Percentiles rank a stretch among this genome's conserved stretches.
Evolutionary conservation across 164 flowering plant genomes (phyloP).

Genomic region (Berberis vulgaris): DNA sequence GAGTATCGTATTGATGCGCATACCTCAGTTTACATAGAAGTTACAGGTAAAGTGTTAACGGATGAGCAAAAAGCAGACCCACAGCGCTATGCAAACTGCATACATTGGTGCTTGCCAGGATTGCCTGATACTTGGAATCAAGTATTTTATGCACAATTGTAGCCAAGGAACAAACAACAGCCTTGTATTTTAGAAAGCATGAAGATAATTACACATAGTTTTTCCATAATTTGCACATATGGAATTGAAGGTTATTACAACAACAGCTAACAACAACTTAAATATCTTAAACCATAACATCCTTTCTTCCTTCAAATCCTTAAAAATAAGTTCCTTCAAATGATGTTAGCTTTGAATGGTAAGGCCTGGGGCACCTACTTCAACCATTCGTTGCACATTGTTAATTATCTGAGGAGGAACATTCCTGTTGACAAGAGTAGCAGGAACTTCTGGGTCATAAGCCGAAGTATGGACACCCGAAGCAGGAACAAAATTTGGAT

Average conservation of each 20-base stretch:
- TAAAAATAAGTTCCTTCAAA: not conserved
- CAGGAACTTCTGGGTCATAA: constrained; percentile 28
- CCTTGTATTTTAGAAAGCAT: not conserved
- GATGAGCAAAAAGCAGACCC: constrained; percentile 73
- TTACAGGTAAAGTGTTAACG: constrained; percentile 58
- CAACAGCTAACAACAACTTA: not conserved
- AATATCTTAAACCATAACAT: not conserved
- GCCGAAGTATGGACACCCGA: constrained; percentile 75
- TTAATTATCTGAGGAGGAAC: constrained; percentile 26
- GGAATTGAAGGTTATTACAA: not conserved
- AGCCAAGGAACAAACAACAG: constrained; percentile 5
- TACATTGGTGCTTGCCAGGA: constrained; percentile 79
- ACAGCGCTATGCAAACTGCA: constrained; percentile 64
- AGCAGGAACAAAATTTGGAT: constrained; percentile 42
- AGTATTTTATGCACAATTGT: constrained; percentile 50
- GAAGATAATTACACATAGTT: not conserved
- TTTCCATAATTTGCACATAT: not conserved
- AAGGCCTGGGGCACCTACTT: constrained; percentile 31
- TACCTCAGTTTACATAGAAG: constrained; percentile 65
- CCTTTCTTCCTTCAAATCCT: not conserved
- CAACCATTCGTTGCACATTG: constrained; percentile 35
- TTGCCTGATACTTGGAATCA: constrained; percentile 19
- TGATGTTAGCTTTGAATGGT: constrained; percentile 32
- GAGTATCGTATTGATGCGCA: constrained; percentile 84
- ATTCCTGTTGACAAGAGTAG: constrained; percentile 10